Base-by-base conservation (phyloP, 108 stramenopile genomes). In the Skeletonema marinoi region DNA sequence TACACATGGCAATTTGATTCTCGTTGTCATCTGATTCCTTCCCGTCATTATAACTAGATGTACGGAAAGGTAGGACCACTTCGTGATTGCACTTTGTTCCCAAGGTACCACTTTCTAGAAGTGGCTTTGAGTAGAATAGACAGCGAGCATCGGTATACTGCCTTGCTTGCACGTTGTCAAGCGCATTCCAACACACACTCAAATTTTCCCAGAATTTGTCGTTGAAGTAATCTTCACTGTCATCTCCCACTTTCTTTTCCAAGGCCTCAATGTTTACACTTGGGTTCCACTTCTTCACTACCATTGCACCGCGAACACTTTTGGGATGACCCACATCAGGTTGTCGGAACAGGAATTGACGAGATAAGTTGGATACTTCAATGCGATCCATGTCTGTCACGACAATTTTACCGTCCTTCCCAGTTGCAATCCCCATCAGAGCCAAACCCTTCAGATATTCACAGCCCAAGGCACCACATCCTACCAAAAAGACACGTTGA, bases 371-470 rank as follows among this genome's bases (percentile, higher is more conserved):
- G 21, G 87, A 88, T 13, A 86, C 87, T 82, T 96, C 95, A 60
- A 96, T 96, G 56, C 92, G 85, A 73, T 96, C 95, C 75, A 88
- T 92, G 71, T 96, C 95, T 21, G 95, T 95, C 41, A 96, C 93
- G 63, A 69, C 78, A 60, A 94, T 79, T 72, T 81, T 74, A 32
- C 89, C 91, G 32, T 87, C 78, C 29, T 89, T 88, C 12, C 91
- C 92, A 32, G 89, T 89, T 12, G 84, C 91, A n/a, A 93, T 77
- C 32, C 92, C 92, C 68, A 88, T 74, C 16, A 95, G 74, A 19
- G 93, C 92, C 72, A 95, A 90, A 9, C 93, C 93, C 66, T 96
- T 96, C 50, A 96, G 77, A 75, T 90, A 93, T 77, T 96, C 95
- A 75, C 95, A 96, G 39, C 95, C 95, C 6, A 96, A 71, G 3